phyloP scores from a whole-genome alignment of 2,329 filamentous ascomycete species.

The Colletotrichum sidae region DNA sequence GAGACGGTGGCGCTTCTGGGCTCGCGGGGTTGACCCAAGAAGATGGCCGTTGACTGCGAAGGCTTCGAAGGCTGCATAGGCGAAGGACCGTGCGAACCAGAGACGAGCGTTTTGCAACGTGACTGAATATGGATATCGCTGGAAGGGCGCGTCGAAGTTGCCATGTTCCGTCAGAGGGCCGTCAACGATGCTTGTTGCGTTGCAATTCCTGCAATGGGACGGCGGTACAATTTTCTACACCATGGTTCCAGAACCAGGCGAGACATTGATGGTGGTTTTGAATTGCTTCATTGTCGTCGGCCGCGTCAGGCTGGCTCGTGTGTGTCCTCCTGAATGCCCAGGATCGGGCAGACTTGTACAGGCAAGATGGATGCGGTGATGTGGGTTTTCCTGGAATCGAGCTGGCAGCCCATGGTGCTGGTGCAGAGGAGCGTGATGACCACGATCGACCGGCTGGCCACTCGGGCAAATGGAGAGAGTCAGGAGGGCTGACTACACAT shows the following conservation, averaged over 20 bases:
- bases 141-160: slow-evolving; percentile 20
- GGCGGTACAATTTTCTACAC: too few relatives aligned
- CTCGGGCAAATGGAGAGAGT: slow-evolving; percentile 26
- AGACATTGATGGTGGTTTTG: too few relatives aligned
- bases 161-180: too few relatives aligned
- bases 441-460: slow-evolving; percentile 14
- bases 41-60: background rate
- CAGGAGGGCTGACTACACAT: slow-evolving; percentile 13
- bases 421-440: slow-evolving; percentile 15
- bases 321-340: too few relatives aligned
- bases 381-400: slow-evolving; percentile 21
- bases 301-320: too few relatives aligned
- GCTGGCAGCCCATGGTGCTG: background rate
- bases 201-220: too few relatives aligned
- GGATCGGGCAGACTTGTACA: too few relatives aligned
- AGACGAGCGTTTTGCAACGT: background rate
- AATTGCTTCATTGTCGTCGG: too few relatives aligned
- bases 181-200: too few relatives aligned
- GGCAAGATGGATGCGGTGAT: background rate
- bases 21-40: slow-evolving; percentile 3
- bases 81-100: slow-evolving; percentile 21
- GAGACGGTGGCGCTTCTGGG: slow-evolving; percentile 14
- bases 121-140: slow-evolving; percentile 4
- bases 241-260: too few relatives aligned
- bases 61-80: slow-evolving; percentile 2